A percentile compares a stretch with the other conserved stretches of the same genome.
Evolutionary conservation across 2,329 filamentous ascomycete species (phyloP).

Genomic region (Aspergillus intermedius): DNA sequence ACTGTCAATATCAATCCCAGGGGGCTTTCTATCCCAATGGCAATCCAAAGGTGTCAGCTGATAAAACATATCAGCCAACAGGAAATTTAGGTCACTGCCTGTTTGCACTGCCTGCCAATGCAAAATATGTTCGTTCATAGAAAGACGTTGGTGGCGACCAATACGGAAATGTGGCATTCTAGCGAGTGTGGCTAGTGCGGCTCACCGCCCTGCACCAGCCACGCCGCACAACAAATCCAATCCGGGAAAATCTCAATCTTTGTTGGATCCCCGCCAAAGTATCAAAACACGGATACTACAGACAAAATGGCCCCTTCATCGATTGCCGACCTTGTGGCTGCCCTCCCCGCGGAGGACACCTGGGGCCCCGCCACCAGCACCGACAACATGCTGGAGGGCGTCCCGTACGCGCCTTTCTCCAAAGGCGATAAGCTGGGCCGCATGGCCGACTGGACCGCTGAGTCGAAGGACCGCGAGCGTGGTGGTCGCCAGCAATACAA

Average conservation of each 20-base stretch:
- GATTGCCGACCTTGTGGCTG: conserved; percentile 61
- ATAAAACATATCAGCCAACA: too few species aligned
- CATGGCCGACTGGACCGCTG: conserved; percentile 96
- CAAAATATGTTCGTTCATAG: too few species aligned
- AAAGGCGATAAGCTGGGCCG: conserved; percentile 98
- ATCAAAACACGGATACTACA: not conserved
- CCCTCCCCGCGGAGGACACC: conserved; percentile 66
- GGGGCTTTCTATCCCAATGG: too few species aligned
- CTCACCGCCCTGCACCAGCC: too few species aligned
- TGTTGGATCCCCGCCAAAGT: not conserved
- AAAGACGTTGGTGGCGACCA: too few species aligned
- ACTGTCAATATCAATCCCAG: too few species aligned
- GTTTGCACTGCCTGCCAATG: too few species aligned
- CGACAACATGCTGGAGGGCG: conserved; percentile 86
- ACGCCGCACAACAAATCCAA: not conserved
- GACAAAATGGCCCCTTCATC: conserved; percentile 47
- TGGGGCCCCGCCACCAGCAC: conserved; percentile 82
- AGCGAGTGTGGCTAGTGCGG: too few species aligned
- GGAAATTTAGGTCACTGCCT: too few species aligned
- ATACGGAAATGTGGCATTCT: too few species aligned
- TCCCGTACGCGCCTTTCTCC: conserved; percentile 95
- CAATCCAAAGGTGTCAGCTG: too few species aligned
- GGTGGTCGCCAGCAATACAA: conserved; percentile 84
- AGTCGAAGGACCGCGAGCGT: conserved; percentile 68
- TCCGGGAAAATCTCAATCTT: too few species aligned